These are phyloP conservation scores for Metschnikowia lunata DNA, from an alignment of 805 yeast species.

Conservation along the genomic window DNA sequence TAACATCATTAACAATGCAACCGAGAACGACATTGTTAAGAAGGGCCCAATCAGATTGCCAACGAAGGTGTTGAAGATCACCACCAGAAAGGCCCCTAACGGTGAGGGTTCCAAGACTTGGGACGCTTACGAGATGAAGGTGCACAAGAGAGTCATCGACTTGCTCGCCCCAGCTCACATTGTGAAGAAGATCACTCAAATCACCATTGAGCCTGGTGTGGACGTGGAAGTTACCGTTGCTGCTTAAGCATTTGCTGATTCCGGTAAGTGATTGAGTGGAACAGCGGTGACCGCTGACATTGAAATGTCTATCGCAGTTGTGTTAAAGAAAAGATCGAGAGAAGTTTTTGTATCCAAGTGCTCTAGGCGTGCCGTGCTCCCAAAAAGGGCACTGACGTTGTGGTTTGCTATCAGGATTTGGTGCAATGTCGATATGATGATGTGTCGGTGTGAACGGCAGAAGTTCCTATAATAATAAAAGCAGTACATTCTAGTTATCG, in stretches of 20 bases:
- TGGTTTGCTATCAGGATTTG: slow-evolving; percentile 59
- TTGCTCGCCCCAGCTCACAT: slow-evolving; percentile 92
- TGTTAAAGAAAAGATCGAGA: slow-evolving; percentile 11
- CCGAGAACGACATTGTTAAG: slow-evolving; percentile 75
- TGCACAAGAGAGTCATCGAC: slow-evolving; percentile 99
- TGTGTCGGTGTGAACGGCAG: slow-evolving; percentile 9
- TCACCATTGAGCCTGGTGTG: slow-evolving; percentile 99
- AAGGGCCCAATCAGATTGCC: slow-evolving; percentile 99
- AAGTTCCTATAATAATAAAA: slow-evolving; percentile 6
- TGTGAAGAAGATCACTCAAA: slow-evolving; percentile 94
- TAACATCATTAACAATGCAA: slow-evolving; percentile 86
- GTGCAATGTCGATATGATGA: slow-evolving; percentile 15
- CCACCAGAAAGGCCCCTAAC: slow-evolving; percentile 99
- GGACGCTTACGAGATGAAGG: slow-evolving; percentile 99
- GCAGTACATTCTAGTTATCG: slow-evolving; percentile 5
- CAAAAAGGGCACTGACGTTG: slow-evolving; percentile 46
- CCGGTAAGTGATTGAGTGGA: slow-evolving; percentile 1
- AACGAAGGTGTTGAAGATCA: slow-evolving; percentile 95
- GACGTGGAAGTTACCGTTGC: slow-evolving; percentile 93
- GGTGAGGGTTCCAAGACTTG: slow-evolving; percentile 99
- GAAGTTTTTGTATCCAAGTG: slow-evolving; percentile 34
- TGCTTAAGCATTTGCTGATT: slow-evolving; percentile 46
- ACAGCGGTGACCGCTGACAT: slow-evolving; percentile 5
- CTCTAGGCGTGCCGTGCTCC: slow-evolving; percentile 62
- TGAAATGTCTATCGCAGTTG: slow-evolving; percentile 11